Evolutionary conservation across 192 early-diverging fungal genomes (phyloP).

Genomic region (Coemansia sp.): DNA sequence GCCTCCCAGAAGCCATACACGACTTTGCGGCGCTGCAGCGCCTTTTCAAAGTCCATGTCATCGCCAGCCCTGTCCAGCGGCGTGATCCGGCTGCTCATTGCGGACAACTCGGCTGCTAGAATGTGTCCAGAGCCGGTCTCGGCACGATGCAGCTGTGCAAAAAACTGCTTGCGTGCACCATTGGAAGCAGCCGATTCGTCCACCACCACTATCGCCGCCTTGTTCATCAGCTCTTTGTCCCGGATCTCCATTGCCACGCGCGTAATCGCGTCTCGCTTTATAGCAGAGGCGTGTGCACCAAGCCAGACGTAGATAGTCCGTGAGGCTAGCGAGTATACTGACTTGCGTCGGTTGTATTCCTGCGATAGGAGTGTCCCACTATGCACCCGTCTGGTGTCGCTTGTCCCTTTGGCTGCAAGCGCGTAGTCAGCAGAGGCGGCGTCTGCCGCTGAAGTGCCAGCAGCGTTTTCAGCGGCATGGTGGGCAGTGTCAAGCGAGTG

Average conservation of each 20-base stretch:
- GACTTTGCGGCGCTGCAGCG: conserved; percentile 45
- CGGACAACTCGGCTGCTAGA: conserved; percentile 22
- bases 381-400: not conserved
- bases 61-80: conserved; percentile 31
- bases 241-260: conserved; percentile 46
- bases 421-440: not conserved
- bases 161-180: conserved; percentile 40
- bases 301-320: conserved; percentile 46
- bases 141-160: conserved; percentile 28
- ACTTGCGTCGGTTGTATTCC: conserved; percentile 37
- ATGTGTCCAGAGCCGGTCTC: conserved; percentile 15
- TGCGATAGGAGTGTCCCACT: conserved; percentile 19
- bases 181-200: conserved; percentile 36
- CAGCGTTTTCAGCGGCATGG: not conserved
- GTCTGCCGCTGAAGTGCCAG: not conserved
- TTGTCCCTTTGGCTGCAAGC: not conserved
- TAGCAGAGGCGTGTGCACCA: conserved; percentile 37
- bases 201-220: conserved; percentile 27
- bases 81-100: conserved; percentile 29
- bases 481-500: conserved; percentile 7
- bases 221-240: conserved; percentile 40
- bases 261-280: conserved; percentile 47
- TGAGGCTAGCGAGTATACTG: conserved; percentile 34
- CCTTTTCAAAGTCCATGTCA: conserved; percentile 47
- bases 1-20: conserved; percentile 51